Evolutionary conservation across 352 stramenopile genomes (phyloP).

Genomic region (Globisporangium iwayamae): DNA sequence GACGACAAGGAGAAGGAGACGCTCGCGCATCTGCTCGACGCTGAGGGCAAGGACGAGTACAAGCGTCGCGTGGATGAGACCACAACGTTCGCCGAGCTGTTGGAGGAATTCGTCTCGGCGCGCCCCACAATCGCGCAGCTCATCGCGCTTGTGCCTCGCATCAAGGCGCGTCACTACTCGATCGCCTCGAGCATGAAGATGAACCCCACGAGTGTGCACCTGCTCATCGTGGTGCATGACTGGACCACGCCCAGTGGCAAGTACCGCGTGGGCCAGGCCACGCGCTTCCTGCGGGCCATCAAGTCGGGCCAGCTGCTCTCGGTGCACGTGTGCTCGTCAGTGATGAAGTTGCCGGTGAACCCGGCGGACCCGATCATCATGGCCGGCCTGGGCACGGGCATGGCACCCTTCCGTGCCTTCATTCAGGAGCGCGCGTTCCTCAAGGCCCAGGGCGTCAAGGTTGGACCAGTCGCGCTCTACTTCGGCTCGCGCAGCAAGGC

Average conservation of each 20-base stretch:
- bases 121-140: constrained; percentile 62
- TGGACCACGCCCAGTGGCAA: constrained; percentile 77
- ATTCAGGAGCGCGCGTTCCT: constrained; percentile 85
- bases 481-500: constrained; percentile 93
- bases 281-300: constrained; percentile 50
- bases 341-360: constrained; percentile 76
- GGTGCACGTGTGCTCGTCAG: constrained; percentile 67
- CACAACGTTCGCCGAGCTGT: constrained; percentile 68
- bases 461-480: constrained; percentile 86
- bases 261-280: constrained; percentile 64
- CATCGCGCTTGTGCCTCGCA: constrained; percentile 67
- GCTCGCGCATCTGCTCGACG: constrained; percentile 43
- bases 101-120: constrained; percentile 72
- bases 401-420: constrained; percentile 90
- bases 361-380: constrained; percentile 77
- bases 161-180: constrained; percentile 89
- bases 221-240: constrained; percentile 85
- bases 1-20: constrained; percentile 70
- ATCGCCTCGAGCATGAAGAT: constrained; percentile 89
- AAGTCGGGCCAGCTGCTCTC: constrained; percentile 50
- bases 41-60: constrained; percentile 81
- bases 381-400: constrained; percentile 84
- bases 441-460: constrained; percentile 51
- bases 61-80: constrained; percentile 78
- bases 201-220: constrained; percentile 76